Evolutionary conservation across 441 rosid genomes (phyloP).

Genomic region (Euphorbia schlechtendalii): DNA sequence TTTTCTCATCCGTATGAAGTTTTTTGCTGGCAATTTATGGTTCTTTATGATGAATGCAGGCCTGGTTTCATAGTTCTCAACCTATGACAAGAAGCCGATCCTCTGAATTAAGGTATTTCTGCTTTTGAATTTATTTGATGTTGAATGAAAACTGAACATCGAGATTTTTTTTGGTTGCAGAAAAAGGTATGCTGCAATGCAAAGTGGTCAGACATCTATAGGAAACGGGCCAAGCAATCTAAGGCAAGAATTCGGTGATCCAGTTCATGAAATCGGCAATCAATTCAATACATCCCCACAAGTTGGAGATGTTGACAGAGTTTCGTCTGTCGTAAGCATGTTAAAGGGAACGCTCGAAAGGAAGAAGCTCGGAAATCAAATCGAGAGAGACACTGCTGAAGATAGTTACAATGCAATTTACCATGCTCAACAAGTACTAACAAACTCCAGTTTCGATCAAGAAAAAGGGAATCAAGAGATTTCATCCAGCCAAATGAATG

Average conservation of each 20-base stretch:
- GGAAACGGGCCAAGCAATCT: slow-evolving; percentile 25
- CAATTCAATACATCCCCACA: slow-evolving; percentile 30
- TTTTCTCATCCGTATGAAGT: slow-evolving; percentile 6
- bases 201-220: slow-evolving; percentile 33
- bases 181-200: slow-evolving; percentile 68
- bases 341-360: slow-evolving; percentile 58
- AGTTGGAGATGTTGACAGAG: slow-evolving; percentile 33
- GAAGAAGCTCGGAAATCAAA: slow-evolving; percentile 42
- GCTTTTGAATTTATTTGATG: neutral
- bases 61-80: slow-evolving; percentile 69
- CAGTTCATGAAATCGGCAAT: slow-evolving; percentile 33
- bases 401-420: slow-evolving; percentile 31
- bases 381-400: slow-evolving; percentile 31
- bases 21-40: slow-evolving; percentile 13
- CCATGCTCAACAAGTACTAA: slow-evolving; percentile 29
- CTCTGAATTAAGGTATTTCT: slow-evolving; percentile 64
- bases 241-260: slow-evolving; percentile 35
- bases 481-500: slow-evolving; percentile 27
- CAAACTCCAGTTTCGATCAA: slow-evolving; percentile 24
- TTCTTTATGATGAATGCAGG: slow-evolving; percentile 31
- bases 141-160: too few species aligned
- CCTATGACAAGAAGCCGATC: slow-evolving; percentile 77
- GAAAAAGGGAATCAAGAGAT: slow-evolving; percentile 28
- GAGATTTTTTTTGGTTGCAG: slow-evolving; percentile 26
- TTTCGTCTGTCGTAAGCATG: slow-evolving; percentile 64